Evolutionary conservation across 345 rosid genomes (phyloP).

Genomic region (Tarenaya hassleriana): DNA sequence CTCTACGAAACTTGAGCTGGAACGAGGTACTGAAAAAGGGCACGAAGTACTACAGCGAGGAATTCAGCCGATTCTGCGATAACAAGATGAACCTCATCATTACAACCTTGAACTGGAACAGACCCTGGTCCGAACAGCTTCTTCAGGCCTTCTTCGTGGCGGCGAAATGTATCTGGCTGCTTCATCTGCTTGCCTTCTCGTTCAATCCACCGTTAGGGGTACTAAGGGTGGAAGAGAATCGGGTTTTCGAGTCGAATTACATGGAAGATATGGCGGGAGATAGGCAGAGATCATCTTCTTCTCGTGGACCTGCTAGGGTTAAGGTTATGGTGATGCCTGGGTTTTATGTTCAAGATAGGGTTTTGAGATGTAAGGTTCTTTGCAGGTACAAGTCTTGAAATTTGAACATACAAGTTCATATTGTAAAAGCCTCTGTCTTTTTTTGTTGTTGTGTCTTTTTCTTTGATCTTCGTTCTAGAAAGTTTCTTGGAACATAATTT

Average conservation of each 20-base stretch:
- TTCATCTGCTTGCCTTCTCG: conserved; percentile 93
- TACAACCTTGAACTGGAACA: conserved; percentile 67
- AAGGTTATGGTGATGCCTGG: conserved; percentile 97
- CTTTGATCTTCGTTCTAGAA: no score
- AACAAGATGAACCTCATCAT: conserved; percentile 91
- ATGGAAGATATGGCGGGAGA: conserved; percentile 86
- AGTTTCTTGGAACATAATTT: no score
- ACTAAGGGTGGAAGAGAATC: conserved; percentile 74
- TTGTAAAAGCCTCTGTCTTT: not conserved
- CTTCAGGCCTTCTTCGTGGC: conserved; percentile 87
- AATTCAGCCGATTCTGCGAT: conserved; percentile 91
- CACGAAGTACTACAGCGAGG: conserved; percentile 87
- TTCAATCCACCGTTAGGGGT: conserved; percentile 67
- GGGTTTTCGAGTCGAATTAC: conserved; percentile 56
- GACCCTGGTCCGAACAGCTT: conserved; percentile 89
- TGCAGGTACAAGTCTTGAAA: conserved; percentile 59
- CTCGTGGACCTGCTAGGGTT: conserved; percentile 41
- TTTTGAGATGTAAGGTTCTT: conserved; percentile 86
- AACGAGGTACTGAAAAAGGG: conserved; percentile 86
- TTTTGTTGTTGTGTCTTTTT: not conserved
- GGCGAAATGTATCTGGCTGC: conserved; percentile 89
- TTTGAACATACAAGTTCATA: not conserved
- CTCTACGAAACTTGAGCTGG: conserved; percentile 87
- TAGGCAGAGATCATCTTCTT: conserved; percentile 25
- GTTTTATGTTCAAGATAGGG: conserved; percentile 70